Percentiles rank a stretch among this genome's conserved stretches.
These are phyloP conservation scores for Pinus taeda DNA, from an alignment of 75 land plant genomes.

Conservation along the genomic window DNA sequence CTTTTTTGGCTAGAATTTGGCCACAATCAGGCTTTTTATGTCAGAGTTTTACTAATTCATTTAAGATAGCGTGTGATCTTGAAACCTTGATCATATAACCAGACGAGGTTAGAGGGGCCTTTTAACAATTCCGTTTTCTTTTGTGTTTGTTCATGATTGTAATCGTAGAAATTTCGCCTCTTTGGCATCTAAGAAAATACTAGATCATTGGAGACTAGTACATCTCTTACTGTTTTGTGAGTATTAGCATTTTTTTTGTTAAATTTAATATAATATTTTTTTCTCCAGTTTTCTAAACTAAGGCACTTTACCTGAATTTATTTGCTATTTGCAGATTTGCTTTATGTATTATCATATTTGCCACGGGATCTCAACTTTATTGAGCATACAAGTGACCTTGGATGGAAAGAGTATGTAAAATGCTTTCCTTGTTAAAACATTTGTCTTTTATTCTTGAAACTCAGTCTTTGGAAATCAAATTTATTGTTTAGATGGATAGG, in stretches of 20 bases:
- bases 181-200: not conserved
- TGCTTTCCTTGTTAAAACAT: not conserved
- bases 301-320: not conserved
- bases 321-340: conserved; percentile 54
- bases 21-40: no score
- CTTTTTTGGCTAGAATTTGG: no score
- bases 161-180: not conserved
- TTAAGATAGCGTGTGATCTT: no score
- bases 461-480: not conserved
- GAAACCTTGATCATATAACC: no score
- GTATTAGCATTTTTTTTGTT: not conserved
- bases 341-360: conserved; percentile 67
- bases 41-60: no score
- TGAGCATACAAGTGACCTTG: conserved; percentile 77
- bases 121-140: not conserved
- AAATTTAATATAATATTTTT: no score
- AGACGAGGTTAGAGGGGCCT: not conserved
- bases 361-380: conserved; percentile 77
- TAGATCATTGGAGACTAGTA: not conserved
- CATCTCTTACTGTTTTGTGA: not conserved
- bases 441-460: not conserved
- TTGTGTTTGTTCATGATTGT: not conserved
- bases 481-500: not conserved
- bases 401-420: conserved; percentile 81
- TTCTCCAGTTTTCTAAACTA: not conserved